Evolutionary conservation across 176 grass and related monocot species (phyloP).

Genomic region (Bromus sterilis): DNA sequence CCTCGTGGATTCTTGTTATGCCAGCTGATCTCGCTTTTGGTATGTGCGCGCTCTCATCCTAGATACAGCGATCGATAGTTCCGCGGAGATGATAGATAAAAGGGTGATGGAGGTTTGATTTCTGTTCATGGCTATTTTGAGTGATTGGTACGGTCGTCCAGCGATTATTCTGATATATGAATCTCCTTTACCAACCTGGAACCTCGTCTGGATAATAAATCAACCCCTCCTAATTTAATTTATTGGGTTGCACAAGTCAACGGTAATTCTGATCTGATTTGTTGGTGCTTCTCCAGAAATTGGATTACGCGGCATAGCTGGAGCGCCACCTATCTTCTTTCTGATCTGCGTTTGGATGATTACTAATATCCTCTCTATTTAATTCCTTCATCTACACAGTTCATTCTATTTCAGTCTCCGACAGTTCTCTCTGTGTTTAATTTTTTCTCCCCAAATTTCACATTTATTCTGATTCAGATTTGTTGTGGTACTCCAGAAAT

Average conservation of each 20-base stretch:
- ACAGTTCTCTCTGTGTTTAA: not conserved
- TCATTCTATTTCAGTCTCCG: not conserved
- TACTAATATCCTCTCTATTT: not conserved
- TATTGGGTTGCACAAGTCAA: not conserved
- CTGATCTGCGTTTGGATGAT: not conserved
- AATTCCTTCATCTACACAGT: not conserved
- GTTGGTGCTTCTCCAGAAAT: not conserved
- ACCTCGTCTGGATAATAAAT: not conserved
- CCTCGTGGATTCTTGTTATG: not conserved
- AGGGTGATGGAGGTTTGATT: not conserved
- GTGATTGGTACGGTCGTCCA: not conserved
- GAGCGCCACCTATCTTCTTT: not conserved
- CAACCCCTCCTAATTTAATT: not conserved
- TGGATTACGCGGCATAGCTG: not conserved
- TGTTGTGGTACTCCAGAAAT: not conserved
- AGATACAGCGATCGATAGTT: not conserved
- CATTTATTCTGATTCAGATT: not conserved
- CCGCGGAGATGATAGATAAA: not conserved
- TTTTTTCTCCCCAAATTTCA: not conserved
- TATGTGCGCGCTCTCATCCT: not conserved
- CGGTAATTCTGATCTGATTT: not conserved
- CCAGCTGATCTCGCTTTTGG: not conserved
- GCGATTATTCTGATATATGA: not conserved
- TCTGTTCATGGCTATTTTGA: not conserved
- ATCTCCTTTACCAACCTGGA: too few species aligned